Evolutionary conservation across 2,329 filamentous ascomycete genomes (phyloP).

Genomic region (Pleomassaria siparia): DNA sequence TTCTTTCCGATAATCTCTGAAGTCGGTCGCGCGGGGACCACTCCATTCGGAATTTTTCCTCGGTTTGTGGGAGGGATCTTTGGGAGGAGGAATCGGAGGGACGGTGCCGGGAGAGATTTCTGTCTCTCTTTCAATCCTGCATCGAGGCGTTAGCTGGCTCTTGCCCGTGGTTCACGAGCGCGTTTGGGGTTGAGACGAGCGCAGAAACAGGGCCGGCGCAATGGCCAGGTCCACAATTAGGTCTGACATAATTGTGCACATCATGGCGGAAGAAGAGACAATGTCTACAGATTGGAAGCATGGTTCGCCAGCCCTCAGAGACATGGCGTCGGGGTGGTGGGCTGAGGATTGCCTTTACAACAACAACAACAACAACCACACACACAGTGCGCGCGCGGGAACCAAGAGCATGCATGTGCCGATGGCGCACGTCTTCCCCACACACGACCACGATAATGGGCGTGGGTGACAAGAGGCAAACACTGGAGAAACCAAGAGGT

Average conservation of each 20-base stretch:
- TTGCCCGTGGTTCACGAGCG: constrained; percentile 9
- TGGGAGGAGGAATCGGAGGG: constrained; percentile 39
- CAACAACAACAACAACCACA: too few species aligned
- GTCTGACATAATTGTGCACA: constrained; percentile 7
- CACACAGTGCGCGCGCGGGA: constrained; percentile 14
- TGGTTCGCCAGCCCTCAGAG: constrained; percentile 4
- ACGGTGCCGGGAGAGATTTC: constrained; percentile 46
- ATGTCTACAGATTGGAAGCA: constrained; percentile 1
- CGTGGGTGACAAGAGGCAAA: not conserved
- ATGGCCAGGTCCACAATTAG: constrained; percentile 11
- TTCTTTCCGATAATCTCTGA: constrained; percentile 72
- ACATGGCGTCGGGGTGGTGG: constrained; percentile 4
- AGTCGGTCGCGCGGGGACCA: constrained; percentile 58
- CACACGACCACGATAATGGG: not conserved
- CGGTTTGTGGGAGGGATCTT: constrained; percentile 36
- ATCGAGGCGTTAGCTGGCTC: constrained; percentile 29
- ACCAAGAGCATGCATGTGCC: not conserved
- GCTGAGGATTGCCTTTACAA: constrained; percentile 18
- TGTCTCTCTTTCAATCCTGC: constrained; percentile 49
- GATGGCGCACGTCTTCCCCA: constrained; percentile 12
- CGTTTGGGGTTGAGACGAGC: constrained; percentile 24
- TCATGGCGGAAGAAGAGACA: constrained; percentile 9
- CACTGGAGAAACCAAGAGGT: constrained; percentile 3
- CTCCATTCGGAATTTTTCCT: constrained; percentile 55
- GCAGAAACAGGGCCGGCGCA: constrained; percentile 24